phyloP scores from a whole-genome alignment of 1,284 basidiomycete genomes.

The Sporisorium reilianum region DNA sequence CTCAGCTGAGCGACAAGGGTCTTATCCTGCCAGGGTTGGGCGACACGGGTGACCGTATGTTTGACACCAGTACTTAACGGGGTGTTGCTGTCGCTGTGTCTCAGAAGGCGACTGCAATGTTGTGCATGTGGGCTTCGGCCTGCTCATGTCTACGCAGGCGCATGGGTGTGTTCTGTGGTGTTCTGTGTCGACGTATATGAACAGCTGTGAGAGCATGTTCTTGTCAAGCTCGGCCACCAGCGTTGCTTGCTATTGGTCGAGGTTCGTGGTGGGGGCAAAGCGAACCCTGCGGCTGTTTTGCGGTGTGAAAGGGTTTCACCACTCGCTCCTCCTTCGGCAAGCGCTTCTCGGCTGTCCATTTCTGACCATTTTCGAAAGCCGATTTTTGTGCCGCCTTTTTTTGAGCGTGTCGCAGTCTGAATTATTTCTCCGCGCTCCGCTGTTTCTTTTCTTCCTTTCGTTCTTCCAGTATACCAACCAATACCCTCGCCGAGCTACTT shows the following conservation, averaged over 20 bases:
- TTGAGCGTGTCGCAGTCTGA: not conserved
- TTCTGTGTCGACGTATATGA: no score
- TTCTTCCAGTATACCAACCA: not conserved
- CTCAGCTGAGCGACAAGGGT: slow-evolving; percentile 58
- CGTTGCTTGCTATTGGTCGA: not conserved
- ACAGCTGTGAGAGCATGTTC: no score
- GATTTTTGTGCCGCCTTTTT: not conserved
- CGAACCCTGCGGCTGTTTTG: not conserved
- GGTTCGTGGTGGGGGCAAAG: not conserved
- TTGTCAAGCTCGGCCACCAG: no score
- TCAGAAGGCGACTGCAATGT: no score
- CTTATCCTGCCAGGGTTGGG: slow-evolving; percentile 65
- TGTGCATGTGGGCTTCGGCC: not conserved
- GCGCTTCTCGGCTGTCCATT: not conserved
- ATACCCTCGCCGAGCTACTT: no score
- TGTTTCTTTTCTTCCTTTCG: not conserved
- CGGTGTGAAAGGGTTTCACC: not conserved
- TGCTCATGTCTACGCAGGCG: not conserved
- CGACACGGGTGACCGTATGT: slow-evolving; percentile 62
- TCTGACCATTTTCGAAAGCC: not conserved
- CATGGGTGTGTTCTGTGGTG: not conserved
- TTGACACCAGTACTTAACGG: slow-evolving; percentile 50
- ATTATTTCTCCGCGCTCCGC: not conserved
- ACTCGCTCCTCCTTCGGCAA: not conserved
- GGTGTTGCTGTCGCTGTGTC: not conserved